These are phyloP conservation scores for Trichoderma sp. DNA, from an alignment of 2,329 filamentous ascomycete genomes.

Conservation along the genomic window DNA sequence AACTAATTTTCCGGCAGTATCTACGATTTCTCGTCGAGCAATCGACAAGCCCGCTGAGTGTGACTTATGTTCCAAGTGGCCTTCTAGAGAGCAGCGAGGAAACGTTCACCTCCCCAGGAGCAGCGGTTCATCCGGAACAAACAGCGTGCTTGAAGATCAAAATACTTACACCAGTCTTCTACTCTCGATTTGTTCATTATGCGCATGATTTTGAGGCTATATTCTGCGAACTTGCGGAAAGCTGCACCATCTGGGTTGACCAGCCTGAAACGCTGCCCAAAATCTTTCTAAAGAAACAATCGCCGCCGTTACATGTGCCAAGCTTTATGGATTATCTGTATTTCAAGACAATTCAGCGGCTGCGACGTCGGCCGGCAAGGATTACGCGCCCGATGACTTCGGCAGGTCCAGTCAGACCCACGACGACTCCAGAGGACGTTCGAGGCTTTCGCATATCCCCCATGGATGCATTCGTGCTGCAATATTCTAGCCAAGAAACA, in stretches of 20 bases:
- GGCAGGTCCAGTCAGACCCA: constrained; percentile 25
- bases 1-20: constrained; percentile 48
- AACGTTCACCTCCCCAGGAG: constrained; percentile 37
- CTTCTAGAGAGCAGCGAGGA: constrained; percentile 38
- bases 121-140: constrained; percentile 21
- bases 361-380: constrained; percentile 43
- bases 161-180: constrained; percentile 64
- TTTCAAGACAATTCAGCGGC: constrained; percentile 45
- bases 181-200: constrained; percentile 64
- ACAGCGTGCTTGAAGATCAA: constrained; percentile 51
- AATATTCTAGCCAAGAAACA: constrained; percentile 28
- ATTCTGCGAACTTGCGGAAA: constrained; percentile 59
- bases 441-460: constrained; percentile 48
- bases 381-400: constrained; percentile 45
- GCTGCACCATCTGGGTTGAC: constrained; percentile 57
- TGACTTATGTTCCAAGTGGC: constrained; percentile 56
- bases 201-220: constrained; percentile 60
- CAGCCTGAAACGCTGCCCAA: constrained; percentile 51
- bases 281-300: constrained; percentile 42
- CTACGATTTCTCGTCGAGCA: constrained; percentile 49
- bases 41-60: constrained; percentile 42
- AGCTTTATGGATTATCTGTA: constrained; percentile 39
- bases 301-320: constrained; percentile 35
- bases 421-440: constrained; percentile 38
- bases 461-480: constrained; percentile 51